Base-by-base conservation (phyloP, 129 eudicot genomes). In the Glebionis coronaria region DNA sequence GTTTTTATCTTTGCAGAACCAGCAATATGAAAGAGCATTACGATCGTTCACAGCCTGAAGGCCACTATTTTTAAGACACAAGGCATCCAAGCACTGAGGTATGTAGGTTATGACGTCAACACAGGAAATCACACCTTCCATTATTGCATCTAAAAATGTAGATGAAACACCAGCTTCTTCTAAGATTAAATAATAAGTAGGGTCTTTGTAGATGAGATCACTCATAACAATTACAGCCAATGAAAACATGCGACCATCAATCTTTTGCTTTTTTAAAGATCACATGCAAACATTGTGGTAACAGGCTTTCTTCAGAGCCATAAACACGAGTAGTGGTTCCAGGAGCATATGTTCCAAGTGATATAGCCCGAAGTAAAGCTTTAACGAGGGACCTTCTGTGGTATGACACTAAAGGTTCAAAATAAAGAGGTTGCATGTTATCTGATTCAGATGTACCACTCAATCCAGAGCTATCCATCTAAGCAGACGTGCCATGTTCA, bases 31-130 rank as follows among this genome's bases (percentile, higher is more conserved):
- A n/a, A 93, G 70, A 67, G 99, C 99, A 83, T 87, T 87, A 62
- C 88, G 83, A 64, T 93, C 95, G 78, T 87, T 89, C 70, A 93
- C 97, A 13, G 93, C 95, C 79, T 88, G 95, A 47, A 93, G 95
- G 49, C 99, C 99, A 61, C 66, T 84, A 67, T 89, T 93, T 75
- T 76, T 86, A 73, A 93, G 82, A 66, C 99, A 93, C 83, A 93
- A 73, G 2, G 99, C 99, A 84, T 89, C 97, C 79, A 93, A 81
- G 66, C 99, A 88, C 88, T 88, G 99, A 28, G 97, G 99, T 84
- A 93, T 86, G 83, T 97, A 93, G 12, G 92, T 75, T 76, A 93
- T 88, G 21, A 97, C 98, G 80, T 93, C 98, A 20, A 90, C 86
- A 14, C 97, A 93, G 70, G 97, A 88, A 81, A 88, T 70, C 59